Evolutionary conservation across 495 filamentous ascomycete genomes (phyloP).

Genomic region (Clohesyomyces aquaticus): DNA sequence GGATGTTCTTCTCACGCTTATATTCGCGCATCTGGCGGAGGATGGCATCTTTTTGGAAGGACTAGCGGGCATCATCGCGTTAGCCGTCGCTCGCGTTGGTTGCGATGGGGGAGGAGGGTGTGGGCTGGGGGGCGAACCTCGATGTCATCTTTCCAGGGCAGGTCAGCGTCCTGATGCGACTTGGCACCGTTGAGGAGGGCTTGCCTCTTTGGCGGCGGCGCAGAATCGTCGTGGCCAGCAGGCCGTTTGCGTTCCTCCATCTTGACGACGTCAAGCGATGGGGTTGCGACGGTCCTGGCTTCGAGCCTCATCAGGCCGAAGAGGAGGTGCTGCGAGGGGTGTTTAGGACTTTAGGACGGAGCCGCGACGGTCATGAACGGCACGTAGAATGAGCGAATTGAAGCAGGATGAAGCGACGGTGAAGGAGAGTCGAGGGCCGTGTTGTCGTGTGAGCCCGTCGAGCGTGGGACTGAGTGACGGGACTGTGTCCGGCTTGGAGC

Average conservation of each 20-base stretch:
- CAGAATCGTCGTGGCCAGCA: constrained; percentile 74
- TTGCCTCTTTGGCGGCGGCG: constrained; percentile 84
- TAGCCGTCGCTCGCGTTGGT: constrained; percentile 11
- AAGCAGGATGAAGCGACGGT: constrained; percentile 1
- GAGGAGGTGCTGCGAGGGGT: constrained; percentile 15
- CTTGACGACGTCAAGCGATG: constrained; percentile 74
- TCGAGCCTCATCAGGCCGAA: constrained; percentile 65
- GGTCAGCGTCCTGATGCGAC: constrained; percentile 75
- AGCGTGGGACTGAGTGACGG: constrained; percentile 1
- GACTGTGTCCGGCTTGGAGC: neutral
- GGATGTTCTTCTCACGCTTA: constrained; percentile 79
- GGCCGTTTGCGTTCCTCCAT: constrained; percentile 98
- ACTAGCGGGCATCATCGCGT: constrained; percentile 57
- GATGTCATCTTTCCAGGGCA: constrained; percentile 83
- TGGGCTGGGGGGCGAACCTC: constrained; percentile 67
- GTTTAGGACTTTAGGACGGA: constrained; percentile 7
- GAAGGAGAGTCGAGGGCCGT: constrained; percentile 1
- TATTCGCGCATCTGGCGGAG: constrained; percentile 96
- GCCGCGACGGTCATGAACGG: constrained; percentile 27
- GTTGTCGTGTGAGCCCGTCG: constrained; percentile 9
- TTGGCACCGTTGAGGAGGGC: constrained; percentile 77
- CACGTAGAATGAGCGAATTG: neutral
- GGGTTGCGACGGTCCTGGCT: constrained; percentile 68
- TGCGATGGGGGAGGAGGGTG: constrained; percentile 43
- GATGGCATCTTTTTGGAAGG: constrained; percentile 97